A percentile compares a stretch with the other conserved stretches of the same genome.
phyloP scores from a whole-genome alignment of 345 rosid genomes.

The Atalantia buxifolia region DNA sequence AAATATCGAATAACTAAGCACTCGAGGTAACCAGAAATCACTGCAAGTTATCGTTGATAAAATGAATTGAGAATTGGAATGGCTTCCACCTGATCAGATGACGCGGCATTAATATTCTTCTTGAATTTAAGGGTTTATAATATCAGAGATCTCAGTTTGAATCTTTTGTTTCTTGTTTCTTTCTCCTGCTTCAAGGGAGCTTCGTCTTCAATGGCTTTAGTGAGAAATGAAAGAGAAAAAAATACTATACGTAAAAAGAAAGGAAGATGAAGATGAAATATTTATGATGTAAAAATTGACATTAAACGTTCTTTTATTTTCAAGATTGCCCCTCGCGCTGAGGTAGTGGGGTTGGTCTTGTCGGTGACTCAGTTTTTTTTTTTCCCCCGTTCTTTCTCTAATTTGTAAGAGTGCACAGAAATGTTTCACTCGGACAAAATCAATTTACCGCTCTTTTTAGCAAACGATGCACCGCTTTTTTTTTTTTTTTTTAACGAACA shows the following conservation, averaged over 20 bases:
- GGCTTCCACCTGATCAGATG: conserved; percentile 23
- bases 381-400: too few relatives aligned
- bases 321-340: neutral
- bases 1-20: neutral
- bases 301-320: neutral
- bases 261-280: neutral
- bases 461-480: neutral
- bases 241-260: neutral
- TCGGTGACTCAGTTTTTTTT: neutral
- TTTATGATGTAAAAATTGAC: neutral
- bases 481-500: neutral
- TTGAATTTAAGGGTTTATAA: conserved; percentile 14
- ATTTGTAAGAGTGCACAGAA: neutral
- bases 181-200: neutral
- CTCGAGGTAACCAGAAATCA: neutral
- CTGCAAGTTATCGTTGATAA: neutral
- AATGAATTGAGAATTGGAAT: neutral
- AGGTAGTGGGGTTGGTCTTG: neutral
- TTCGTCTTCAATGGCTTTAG: conserved; percentile 15
- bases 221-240: neutral
- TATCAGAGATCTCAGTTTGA: conserved; percentile 30
- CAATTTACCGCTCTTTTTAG: neutral
- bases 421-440: neutral
- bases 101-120: neutral
- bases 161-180: too few relatives aligned